A percentile compares a stretch with the other conserved stretches of the same genome.
Evolutionary conservation across 208 protist genomes (phyloP).

Genomic region (Wallacemonas sp.): DNA sequence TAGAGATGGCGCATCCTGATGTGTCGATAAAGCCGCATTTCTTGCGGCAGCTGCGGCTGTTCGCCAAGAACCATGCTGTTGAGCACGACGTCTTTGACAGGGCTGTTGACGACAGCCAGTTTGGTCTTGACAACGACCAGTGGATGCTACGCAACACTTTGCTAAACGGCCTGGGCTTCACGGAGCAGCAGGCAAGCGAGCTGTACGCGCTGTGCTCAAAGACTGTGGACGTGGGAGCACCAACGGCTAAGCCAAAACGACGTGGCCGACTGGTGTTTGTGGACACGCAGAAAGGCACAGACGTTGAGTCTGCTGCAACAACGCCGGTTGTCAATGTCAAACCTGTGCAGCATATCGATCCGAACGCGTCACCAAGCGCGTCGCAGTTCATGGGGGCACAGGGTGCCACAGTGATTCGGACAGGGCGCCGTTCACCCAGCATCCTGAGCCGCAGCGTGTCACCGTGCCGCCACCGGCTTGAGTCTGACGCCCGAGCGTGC

Average conservation of each 20-base stretch:
- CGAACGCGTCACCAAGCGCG: conserved; percentile 4
- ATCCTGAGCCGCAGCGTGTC: conserved; percentile 76
- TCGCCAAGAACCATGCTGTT: conserved; percentile 79
- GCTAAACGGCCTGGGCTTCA: conserved; percentile 78
- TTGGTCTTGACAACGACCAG: conserved; percentile 90
- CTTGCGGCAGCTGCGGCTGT: conserved; percentile 80
- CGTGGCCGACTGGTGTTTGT: conserved; percentile 55
- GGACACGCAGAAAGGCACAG: conserved; percentile 71
- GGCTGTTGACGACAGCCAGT: conserved; percentile 76
- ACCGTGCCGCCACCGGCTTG: conserved; percentile 46
- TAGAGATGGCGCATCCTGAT: conserved; percentile 89
- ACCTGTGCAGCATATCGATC: conserved; percentile 39
- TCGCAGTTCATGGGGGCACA: conserved; percentile 48
- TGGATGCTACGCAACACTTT: conserved; percentile 92
- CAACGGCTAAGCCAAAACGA: conserved; percentile 24
- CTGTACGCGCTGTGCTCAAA: conserved; percentile 62
- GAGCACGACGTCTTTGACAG: conserved; percentile 84
- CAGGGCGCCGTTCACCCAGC: conserved; percentile 44
- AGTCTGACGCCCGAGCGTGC: conserved; percentile 59
- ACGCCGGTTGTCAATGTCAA: conserved; percentile 50
- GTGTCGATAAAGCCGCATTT: conserved; percentile 91
- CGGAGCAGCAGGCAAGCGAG: conserved; percentile 61
- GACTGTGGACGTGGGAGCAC: conserved; percentile 59
- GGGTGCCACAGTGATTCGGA: conserved; percentile 42
- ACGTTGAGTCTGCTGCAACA: conserved; percentile 31